These are phyloP conservation scores for Sphagnurus paluster DNA, from an alignment of 1,284 basidiomycete genomes.

Conservation along the genomic window DNA sequence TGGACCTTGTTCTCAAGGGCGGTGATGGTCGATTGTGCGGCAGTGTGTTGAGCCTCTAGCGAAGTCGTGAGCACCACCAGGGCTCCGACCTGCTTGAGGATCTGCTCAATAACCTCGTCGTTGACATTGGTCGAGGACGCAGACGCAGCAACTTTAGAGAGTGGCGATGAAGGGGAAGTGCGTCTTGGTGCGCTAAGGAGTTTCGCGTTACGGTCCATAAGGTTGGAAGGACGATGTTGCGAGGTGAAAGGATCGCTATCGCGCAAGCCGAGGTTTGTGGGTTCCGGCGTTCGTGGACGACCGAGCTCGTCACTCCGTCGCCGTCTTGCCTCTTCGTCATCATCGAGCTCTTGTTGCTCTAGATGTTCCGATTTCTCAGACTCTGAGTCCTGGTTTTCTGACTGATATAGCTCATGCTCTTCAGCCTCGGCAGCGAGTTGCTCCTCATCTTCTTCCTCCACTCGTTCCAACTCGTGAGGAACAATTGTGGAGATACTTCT, in stretches of 20 bases:
- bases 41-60: slow-evolving; percentile 78
- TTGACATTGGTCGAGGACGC: slow-evolving; percentile 12
- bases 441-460: slow-evolving; percentile 76
- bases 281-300: slow-evolving; percentile 75
- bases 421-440: slow-evolving; percentile 38
- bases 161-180: slow-evolving; percentile 21
- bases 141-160: slow-evolving; percentile 19
- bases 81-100: slow-evolving; percentile 76
- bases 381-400: slow-evolving; percentile 17
- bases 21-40: slow-evolving; percentile 79
- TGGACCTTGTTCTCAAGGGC: slow-evolving; percentile 72
- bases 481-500: slow-evolving; percentile 64
- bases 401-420: slow-evolving; percentile 12
- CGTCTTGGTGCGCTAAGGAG: slow-evolving; percentile 20
- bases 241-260: slow-evolving; percentile 38
- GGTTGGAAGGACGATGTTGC: slow-evolving; percentile 15
- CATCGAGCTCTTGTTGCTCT: slow-evolving; percentile 24
- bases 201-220: slow-evolving; percentile 15
- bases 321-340: slow-evolving; percentile 46
- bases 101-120: slow-evolving; percentile 62
- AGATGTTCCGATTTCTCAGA: slow-evolving; percentile 39
- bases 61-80: slow-evolving; percentile 75
- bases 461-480: slow-evolving; percentile 69
- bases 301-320: slow-evolving; percentile 59
- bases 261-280: slow-evolving; percentile 64